Conservation (phyloP, 805 yeast genomes). For the Ascoidea rubescens region DNA sequence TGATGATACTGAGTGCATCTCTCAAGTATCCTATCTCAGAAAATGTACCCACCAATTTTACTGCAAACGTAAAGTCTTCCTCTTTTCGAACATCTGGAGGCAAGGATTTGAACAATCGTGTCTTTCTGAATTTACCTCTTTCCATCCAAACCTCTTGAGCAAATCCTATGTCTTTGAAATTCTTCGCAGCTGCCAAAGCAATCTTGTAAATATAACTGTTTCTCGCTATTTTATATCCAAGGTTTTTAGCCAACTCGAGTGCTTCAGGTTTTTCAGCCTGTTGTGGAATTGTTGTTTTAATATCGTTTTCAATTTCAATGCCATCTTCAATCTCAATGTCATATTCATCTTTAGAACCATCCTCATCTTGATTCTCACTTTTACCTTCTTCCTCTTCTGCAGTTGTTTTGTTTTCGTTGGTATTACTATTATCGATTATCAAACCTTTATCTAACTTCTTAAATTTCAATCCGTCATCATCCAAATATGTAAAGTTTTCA, state of each 20-base stretch:
- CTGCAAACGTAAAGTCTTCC: constrained; percentile 58
- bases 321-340: neutral
- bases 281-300: no score
- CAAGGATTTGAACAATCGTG: constrained; percentile 30
- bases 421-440: neutral
- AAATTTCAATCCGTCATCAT: constrained; percentile 12
- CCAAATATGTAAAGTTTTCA: constrained; percentile 21
- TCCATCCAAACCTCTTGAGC: constrained; percentile 65
- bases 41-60: constrained; percentile 49
- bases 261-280: constrained; percentile 13
- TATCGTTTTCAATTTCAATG: neutral
- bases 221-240: constrained; percentile 23
- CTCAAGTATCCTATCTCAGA: constrained; percentile 38
- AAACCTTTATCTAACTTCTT: constrained; percentile 9
- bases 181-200: constrained; percentile 53
- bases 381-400: constrained; percentile 12
- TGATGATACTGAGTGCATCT: constrained; percentile 59
- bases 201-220: constrained; percentile 40
- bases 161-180: constrained; percentile 36
- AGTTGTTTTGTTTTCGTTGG: neutral
- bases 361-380: constrained; percentile 9
- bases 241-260: constrained; percentile 7
- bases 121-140: constrained; percentile 59
- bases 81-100: constrained; percentile 23
- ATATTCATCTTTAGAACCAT: constrained; percentile 10